These are phyloP conservation scores for Laburnicola sp. DNA, from an alignment of 2,329 filamentous ascomycete species.

Conservation along the genomic window DNA sequence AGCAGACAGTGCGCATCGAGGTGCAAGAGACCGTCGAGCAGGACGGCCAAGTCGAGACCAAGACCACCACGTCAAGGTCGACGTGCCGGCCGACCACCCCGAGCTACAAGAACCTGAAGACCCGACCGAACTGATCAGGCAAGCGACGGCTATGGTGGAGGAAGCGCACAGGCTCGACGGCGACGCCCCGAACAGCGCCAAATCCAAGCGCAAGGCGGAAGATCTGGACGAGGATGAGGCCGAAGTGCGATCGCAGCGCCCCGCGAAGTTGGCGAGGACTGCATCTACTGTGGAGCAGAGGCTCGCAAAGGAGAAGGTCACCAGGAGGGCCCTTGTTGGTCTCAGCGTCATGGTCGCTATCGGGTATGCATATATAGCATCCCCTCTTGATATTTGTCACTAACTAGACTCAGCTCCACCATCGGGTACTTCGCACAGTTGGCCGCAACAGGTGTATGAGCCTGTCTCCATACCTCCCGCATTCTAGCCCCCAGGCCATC, in stretches of 20 bases:
- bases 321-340: constrained; percentile 81
- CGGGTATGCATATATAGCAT: constrained; percentile 68
- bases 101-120: constrained; percentile 76
- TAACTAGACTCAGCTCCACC: constrained; percentile 30
- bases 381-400: constrained; percentile 1
- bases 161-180: constrained; percentile 62
- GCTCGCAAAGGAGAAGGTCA: constrained; percentile 81
- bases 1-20: constrained; percentile 65
- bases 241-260: constrained; percentile 54
- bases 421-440: constrained; percentile 31
- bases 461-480: background rate
- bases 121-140: constrained; percentile 78
- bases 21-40: constrained; percentile 66
- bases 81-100: constrained; percentile 68
- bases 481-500: too few species aligned
- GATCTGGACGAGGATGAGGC: constrained; percentile 63
- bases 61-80: constrained; percentile 73
- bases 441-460: background rate
- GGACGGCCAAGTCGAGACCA: constrained; percentile 65
- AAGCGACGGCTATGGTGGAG: constrained; percentile 86
- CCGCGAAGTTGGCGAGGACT: constrained; percentile 71
- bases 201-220: constrained; percentile 50
- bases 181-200: constrained; percentile 20
- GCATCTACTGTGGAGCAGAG: constrained; percentile 65
- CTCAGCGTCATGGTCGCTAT: constrained; percentile 84